Evolutionary conservation across 2,329 filamentous ascomycete species (phyloP).

Genomic region (Ascochyta viciae-villosae): DNA sequence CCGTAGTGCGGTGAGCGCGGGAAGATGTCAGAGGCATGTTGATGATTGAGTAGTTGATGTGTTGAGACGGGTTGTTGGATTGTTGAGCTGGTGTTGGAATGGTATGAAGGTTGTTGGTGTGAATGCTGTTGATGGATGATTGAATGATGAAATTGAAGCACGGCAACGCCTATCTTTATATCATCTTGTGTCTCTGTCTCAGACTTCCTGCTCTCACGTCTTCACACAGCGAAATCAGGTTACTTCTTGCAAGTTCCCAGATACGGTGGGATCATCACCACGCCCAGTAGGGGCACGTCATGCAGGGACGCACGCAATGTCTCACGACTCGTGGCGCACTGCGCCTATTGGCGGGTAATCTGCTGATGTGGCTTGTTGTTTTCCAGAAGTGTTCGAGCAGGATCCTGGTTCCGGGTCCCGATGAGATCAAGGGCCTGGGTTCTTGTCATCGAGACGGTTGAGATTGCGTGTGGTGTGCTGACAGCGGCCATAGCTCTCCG

Average conservation of each 20-base stretch:
- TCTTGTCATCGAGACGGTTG: conserved; percentile 5
- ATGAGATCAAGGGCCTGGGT: conserved; percentile 21
- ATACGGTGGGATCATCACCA: conserved; percentile 11
- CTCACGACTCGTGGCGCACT: conserved; percentile 25
- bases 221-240: conserved; percentile 30
- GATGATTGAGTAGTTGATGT: conserved; percentile 12
- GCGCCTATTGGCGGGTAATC: conserved; percentile 17
- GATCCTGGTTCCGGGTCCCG: conserved; percentile 11
- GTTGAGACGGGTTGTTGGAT: conserved; percentile 8
- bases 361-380: conserved; percentile 21
- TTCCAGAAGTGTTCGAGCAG: conserved; percentile 10
- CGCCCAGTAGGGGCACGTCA: conserved; percentile 29
- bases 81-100: not conserved
- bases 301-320: conserved; percentile 28
- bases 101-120: not conserved
- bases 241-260: conserved; percentile 7
- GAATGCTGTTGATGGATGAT: conserved; percentile 1
- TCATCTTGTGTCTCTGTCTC: conserved; percentile 8
- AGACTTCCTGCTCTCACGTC: conserved; percentile 2
- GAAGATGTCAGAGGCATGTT: conserved; percentile 42
- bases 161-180: conserved; percentile 10
- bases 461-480: not conserved
- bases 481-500: not conserved
- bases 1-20: conserved; percentile 30
- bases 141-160: not conserved